Base-by-base conservation (phyloP, 768 basidiomycete genomes). In the Coprinellus micaceus region DNA sequence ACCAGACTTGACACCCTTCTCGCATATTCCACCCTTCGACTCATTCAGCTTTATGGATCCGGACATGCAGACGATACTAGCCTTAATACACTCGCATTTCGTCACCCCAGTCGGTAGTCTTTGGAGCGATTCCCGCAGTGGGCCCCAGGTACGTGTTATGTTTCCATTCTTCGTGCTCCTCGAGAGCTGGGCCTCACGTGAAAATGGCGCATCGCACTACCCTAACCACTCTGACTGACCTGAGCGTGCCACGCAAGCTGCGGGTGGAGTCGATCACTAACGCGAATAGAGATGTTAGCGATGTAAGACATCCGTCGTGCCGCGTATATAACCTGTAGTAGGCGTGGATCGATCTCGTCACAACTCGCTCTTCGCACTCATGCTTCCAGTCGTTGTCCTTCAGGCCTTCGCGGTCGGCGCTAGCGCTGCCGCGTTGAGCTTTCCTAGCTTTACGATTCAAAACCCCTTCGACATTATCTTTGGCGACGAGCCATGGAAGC, bases 381-480 rank as follows among this genome's bases (percentile, higher is more conserved):
- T 52, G 56, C 52, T 52, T 40, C 49, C 47, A 21, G 21, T 43
- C 43, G 26, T 45, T 24, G 10, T 57, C 22, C 37, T 52, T 12
- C 56, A 56, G 48, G 30, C 52, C 10, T 40, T 52, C 44, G 44
- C 43, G 5, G 56, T 29, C 13, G 43, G 51, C 51, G 51, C 30
- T 21, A 33, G 28, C 21, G 49, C 50, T n/a, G 51, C 51, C 19
- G 56, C 51, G 24, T 21, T 56, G n/a, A 56, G 22, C 46, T 51
- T 56, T 15, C 39, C 43, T 6, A 56, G 22, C 46, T 51, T 56
- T 15, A 22, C 43, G n/a, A 15, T 46, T 13, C 56, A 57, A 22
- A 11, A 24, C 39, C 56, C 56, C 25, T 56, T 50, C 13, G 55
- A 39, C 48, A 24, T 49, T 39, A 56, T 37, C 17, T 57, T 9